phyloP scores from a whole-genome alignment of 257 asterid species.

The Solanum sitiens region DNA sequence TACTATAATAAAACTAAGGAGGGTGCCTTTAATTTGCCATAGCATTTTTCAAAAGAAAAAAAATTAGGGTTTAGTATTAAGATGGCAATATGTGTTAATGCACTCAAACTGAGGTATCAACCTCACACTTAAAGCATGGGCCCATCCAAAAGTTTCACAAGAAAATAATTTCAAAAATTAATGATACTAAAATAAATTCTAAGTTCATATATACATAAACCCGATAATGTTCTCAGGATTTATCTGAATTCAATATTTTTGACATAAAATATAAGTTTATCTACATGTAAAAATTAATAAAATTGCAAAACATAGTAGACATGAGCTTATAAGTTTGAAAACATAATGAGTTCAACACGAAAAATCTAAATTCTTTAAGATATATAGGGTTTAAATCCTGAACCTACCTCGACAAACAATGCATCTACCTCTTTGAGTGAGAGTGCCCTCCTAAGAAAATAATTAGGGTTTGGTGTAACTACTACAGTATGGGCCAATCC shows the following conservation, averaged over 20 bases:
- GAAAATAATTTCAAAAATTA: background rate
- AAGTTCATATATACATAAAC: background rate
- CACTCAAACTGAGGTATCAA: background rate
- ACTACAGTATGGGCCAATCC: background rate
- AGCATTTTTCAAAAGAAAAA: background rate
- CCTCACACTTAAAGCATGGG: background rate
- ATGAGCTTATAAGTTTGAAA: background rate
- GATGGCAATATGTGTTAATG: background rate
- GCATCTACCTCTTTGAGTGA: background rate
- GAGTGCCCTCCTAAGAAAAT: background rate
- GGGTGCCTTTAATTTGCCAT: background rate
- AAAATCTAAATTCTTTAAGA: background rate
- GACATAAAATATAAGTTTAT: background rate
- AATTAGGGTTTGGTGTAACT: conserved; percentile 15
- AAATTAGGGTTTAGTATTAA: conserved; percentile 13
- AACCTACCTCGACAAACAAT: background rate
- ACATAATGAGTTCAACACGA: background rate
- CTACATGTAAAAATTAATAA: background rate
- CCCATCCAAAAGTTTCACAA: background rate
- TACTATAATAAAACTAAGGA: background rate
- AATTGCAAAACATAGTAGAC: background rate
- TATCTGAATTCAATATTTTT: background rate
- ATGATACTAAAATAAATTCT: background rate
- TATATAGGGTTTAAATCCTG: background rate
- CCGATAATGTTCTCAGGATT: background rate